Evolutionary conservation across 1,284 basidiomycete species (phyloP), one percentile per base, ranked within the genome.

Genomic region (Tilletia caries): DNA sequence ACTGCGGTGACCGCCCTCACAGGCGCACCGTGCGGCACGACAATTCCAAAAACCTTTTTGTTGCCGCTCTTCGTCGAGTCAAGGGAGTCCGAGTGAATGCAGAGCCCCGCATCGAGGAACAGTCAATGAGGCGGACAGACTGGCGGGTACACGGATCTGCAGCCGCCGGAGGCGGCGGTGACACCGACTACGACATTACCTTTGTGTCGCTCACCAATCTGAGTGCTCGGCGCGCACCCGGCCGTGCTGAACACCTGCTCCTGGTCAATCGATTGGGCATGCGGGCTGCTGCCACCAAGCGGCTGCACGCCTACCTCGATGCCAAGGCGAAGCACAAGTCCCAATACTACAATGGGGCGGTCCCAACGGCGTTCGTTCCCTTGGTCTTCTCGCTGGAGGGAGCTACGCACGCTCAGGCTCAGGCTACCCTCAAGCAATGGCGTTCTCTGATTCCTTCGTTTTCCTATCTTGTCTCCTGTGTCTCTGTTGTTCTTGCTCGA

Each of bases 1-100:
- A 50, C 48, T 50, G 48, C 48, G 48, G 48, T 50, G 48, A 50
- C 25, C 48, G 48, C 48, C 48, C 48, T 50, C 48, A 50, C 48
- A n/a, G n/a, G n/a, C n/a, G n/a, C n/a, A n/a, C n/a, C n/a, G n/a
- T n/a, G n/a, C n/a, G n/a, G n/a, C n/a, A 50, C 48, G 48, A 50
- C 25, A 50, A 20, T 6, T n/a, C 25, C 48, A 50, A 50, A 50
- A n/a, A 50, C 20, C 48, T 50, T 27, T 27, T 50, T 50, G 48
- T 50, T 50, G 48, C 48, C 25, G 48, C 48, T n/a, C 48, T 50
- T 50, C 48, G 48, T 50, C 48, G 20, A 4, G 48, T 50, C 48
- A 50, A 50, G 25, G 48, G 48, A 27, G 25, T 27, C 20, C 48
- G 25, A 50, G 48, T 50, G 25, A 50, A 50, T 50, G 18, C 48